phyloP scores from a whole-genome alignment of 2,329 filamentous ascomycete genomes.

The Aspergillus amoenus region DNA sequence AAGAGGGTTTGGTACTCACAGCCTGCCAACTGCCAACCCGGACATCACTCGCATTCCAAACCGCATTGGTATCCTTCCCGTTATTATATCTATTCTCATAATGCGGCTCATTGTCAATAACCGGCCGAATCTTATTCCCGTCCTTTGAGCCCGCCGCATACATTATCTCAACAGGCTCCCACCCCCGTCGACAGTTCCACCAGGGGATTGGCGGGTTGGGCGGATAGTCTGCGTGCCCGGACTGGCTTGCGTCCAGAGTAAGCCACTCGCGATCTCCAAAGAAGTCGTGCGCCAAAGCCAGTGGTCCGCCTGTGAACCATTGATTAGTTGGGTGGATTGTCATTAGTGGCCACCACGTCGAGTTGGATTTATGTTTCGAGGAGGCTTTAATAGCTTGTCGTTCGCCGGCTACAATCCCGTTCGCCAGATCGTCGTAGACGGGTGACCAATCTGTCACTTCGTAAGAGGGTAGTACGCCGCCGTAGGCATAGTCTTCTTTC shows the following conservation, averaged over 20 bases:
- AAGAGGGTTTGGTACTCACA: neutral
- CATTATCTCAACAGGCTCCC: slow-evolving; percentile 11
- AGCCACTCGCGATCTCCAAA: slow-evolving; percentile 7
- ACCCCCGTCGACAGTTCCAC: slow-evolving; percentile 12
- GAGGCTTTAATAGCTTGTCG: neutral
- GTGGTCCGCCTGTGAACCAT: slow-evolving; percentile 7
- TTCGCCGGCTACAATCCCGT: slow-evolving; percentile 7
- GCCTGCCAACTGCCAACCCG: slow-evolving; percentile 8
- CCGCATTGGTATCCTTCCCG: neutral
- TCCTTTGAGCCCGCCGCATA: neutral
- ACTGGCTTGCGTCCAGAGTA: slow-evolving; percentile 7
- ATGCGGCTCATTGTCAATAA: slow-evolving; percentile 9
- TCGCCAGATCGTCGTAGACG: slow-evolving; percentile 7
- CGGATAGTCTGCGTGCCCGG: slow-evolving; percentile 7
- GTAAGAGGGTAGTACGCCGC: neutral
- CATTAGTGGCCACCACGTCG: neutral
- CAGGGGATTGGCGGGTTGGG: slow-evolving; percentile 11
- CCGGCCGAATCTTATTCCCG: neutral
- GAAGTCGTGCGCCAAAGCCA: neutral
- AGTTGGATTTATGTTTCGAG: neutral
- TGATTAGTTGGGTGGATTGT: slow-evolving; percentile 10
- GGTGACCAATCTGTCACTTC: neutral
- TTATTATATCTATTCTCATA: slow-evolving; percentile 11
- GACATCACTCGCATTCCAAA: slow-evolving; percentile 12
- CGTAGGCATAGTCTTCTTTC: neutral